A percentile compares a stretch with the other conserved stretches of the same genome.
These are phyloP conservation scores for Laetiporus sulphureus DNA, from an alignment of 1,284 basidiomycete genomes.

Conservation along the genomic window DNA sequence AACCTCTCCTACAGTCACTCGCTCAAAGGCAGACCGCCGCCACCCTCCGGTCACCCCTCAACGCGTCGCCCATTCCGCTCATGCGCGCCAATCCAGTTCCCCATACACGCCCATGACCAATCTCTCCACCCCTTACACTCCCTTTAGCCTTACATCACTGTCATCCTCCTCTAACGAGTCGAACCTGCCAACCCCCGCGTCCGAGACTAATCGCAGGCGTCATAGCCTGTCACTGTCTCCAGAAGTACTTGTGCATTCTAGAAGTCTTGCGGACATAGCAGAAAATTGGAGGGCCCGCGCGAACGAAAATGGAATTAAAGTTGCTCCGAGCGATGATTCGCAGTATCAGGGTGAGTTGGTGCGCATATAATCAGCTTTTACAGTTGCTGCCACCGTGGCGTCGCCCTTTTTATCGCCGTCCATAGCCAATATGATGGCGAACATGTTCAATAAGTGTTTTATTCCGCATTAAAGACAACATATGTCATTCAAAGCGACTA, in stretches of 20 bases:
- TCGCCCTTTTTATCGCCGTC: no score
- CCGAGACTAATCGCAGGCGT: constrained; percentile 30
- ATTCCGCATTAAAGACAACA: no score
- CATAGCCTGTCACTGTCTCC: constrained; percentile 30
- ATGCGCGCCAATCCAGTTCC: constrained; percentile 31
- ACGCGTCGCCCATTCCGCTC: constrained; percentile 32
- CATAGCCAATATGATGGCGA: no score
- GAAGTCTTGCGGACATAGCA: constrained; percentile 48
- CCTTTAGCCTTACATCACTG: constrained; percentile 56
- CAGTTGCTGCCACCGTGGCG: no score
- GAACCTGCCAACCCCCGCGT: constrained; percentile 46
- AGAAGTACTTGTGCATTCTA: constrained; percentile 21
- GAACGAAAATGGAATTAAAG: constrained; percentile 64
- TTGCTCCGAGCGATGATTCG: constrained; percentile 42
- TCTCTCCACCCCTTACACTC: constrained; percentile 53
- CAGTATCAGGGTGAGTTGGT: constrained; percentile 38
- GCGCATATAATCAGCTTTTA: constrained; percentile 14
- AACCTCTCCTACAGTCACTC: constrained; percentile 36
- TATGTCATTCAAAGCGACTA: no score
- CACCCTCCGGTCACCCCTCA: constrained; percentile 39
- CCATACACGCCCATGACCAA: constrained; percentile 37
- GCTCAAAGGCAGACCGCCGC: constrained; percentile 31
- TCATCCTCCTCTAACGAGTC: constrained; percentile 47
- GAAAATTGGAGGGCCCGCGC: constrained; percentile 69
- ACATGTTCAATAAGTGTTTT: no score